These are phyloP conservation scores for Xylariales sp. DNA, from an alignment of 2,329 filamentous ascomycete genomes.

Conservation along the genomic window DNA sequence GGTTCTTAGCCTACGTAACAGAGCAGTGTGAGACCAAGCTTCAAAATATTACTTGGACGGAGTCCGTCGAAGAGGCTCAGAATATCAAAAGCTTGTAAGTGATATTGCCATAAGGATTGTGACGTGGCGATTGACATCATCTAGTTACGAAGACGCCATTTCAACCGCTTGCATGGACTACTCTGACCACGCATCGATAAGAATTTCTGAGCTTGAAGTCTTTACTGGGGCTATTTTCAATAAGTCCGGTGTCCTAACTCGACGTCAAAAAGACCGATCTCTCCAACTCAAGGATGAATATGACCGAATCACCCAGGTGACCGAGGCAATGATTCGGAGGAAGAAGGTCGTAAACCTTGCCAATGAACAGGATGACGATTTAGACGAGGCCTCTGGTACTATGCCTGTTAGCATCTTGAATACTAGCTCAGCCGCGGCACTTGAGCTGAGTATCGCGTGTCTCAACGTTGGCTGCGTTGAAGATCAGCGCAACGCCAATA, in stretches of 20 bases:
- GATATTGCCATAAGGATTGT: too few relatives aligned
- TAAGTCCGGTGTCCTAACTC: slow-evolving; percentile 42
- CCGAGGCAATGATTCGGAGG: slow-evolving; percentile 32
- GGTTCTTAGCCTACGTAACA: slow-evolving; percentile 29
- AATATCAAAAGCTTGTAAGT: slow-evolving; percentile 43
- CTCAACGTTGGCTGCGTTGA: slow-evolving; percentile 16
- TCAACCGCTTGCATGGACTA: slow-evolving; percentile 35
- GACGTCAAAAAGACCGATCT: slow-evolving; percentile 47
- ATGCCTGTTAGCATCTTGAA: slow-evolving; percentile 5
- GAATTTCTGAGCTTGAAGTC: slow-evolving; percentile 47
- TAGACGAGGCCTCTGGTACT: too few relatives aligned
- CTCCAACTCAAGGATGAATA: slow-evolving; percentile 48
- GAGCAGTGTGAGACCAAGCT: slow-evolving; percentile 22
- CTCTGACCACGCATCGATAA: slow-evolving; percentile 39
- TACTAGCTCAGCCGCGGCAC: slow-evolving; percentile 8
- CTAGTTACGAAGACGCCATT: slow-evolving; percentile 43
- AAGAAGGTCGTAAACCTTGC: slow-evolving; percentile 10
- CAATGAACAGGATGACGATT: slow-evolving; percentile 9
- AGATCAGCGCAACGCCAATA: not conserved
- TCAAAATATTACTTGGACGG: slow-evolving; percentile 29
- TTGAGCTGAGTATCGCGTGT: slow-evolving; percentile 27
- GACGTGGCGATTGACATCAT: slow-evolving; percentile 3
- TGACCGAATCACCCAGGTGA: slow-evolving; percentile 39
- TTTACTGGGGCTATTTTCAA: slow-evolving; percentile 54
- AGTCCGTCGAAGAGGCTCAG: slow-evolving; percentile 32